Evolutionary conservation across 257 asterid species (phyloP).

Genomic region (Solanum gandarillasii): DNA sequence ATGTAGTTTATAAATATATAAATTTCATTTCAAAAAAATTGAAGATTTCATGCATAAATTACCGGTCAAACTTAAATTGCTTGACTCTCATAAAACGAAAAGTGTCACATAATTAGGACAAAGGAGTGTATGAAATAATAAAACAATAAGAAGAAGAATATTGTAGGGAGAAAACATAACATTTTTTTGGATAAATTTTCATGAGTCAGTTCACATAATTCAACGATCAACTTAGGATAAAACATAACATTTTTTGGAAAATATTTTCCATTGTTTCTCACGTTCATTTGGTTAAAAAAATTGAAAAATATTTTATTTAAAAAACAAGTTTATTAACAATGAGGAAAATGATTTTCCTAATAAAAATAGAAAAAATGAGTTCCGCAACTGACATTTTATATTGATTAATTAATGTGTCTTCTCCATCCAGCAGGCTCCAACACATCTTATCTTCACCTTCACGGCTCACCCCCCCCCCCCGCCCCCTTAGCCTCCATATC

Average conservation of each 20-base stretch:
- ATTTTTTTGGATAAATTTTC: background rate
- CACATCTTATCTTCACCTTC: background rate
- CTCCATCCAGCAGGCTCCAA: accelerated
- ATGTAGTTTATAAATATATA: background rate
- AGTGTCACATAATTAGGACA: too few species aligned
- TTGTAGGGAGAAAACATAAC: background rate
- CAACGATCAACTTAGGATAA: background rate
- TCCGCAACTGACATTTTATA: background rate
- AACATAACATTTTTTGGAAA: background rate
- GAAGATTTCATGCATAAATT: too few species aligned
- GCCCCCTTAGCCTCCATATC: background rate
- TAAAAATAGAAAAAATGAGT: background rate
- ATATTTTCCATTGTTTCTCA: background rate
- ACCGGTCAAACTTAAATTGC: accelerated
- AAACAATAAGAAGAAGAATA: background rate
- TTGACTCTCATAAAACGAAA: too few species aligned
- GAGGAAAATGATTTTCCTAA: background rate
- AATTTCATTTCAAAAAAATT: too few species aligned
- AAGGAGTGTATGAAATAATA: background rate
- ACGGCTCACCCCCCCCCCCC: too few species aligned
- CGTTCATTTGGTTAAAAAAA: background rate
- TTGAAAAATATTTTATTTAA: background rate
- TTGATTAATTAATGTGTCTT: background rate
- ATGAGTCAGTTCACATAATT: background rate
- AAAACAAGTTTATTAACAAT: background rate